These are phyloP conservation scores for Oemleria cerasiformis DNA, from an alignment of 306 rosid species.

Conservation along the genomic window DNA sequence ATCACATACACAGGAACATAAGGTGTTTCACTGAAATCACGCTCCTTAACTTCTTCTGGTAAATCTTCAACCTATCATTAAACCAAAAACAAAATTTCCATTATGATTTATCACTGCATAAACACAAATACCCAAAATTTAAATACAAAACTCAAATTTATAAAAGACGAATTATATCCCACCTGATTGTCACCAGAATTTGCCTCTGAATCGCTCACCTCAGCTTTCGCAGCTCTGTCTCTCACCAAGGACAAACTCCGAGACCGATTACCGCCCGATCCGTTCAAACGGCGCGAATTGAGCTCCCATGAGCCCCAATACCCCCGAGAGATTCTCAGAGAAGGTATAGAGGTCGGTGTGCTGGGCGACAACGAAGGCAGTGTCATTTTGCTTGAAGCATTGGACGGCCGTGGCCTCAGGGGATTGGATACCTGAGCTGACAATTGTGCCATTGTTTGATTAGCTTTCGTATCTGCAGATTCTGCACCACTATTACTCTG, in stretches of 20 bases:
- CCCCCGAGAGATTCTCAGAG: constrained; percentile 3
- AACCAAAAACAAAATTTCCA: not conserved
- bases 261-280: constrained; percentile 4
- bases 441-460: constrained; percentile 17
- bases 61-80: constrained; percentile 18
- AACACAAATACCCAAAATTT: not conserved
- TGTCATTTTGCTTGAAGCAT: not conserved
- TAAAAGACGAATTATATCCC: not conserved
- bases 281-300: constrained; percentile 11
- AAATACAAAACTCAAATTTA: not conserved
- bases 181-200: constrained; percentile 25
- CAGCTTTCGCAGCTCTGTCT: constrained; percentile 14
- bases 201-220: not conserved
- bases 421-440: constrained; percentile 13
- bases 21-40: constrained; percentile 68
- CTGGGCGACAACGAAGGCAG: constrained; percentile 9
- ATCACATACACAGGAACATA: constrained; percentile 76
- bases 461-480: not conserved
- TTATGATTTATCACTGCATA: too few species aligned
- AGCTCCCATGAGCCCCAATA: constrained; percentile 10
- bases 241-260: constrained; percentile 22
- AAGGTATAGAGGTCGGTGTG: not conserved
- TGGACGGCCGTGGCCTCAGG: constrained; percentile 12
- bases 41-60: constrained; percentile 42
- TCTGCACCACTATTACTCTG: not conserved